Evolutionary conservation across 805 yeast genomes (phyloP).

Genomic region (Wickerhamomyces bisporus): DNA sequence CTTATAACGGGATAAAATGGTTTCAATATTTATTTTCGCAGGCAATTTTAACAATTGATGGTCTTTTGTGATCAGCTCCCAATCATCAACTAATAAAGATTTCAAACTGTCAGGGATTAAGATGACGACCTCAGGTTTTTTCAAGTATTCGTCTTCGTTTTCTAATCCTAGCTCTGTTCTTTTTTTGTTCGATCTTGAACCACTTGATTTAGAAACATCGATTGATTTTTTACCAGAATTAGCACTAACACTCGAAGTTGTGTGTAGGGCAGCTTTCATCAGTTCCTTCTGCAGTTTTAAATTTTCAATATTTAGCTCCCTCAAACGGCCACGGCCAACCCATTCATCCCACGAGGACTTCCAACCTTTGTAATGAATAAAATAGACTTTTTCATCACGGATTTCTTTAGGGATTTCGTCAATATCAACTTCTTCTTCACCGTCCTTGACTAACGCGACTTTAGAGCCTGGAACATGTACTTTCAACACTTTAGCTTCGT

Average conservation of each 20-base stretch:
- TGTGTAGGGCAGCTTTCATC: conserved; percentile 39
- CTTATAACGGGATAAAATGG: conserved; percentile 50
- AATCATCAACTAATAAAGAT: conserved; percentile 76
- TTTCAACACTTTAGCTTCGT: conserved; percentile 78
- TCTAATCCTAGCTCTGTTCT: conserved; percentile 28
- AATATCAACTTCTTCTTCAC: conserved; percentile 26
- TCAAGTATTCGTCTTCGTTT: conserved; percentile 20
- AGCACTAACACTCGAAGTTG: conserved; percentile 19
- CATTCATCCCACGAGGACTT: conserved; percentile 95
- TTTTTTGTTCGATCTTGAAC: conserved; percentile 22
- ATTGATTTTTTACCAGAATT: conserved; percentile 11
- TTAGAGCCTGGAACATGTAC: conserved; percentile 50
- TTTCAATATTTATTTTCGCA: conserved; percentile 44
- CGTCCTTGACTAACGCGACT: conserved; percentile 36
- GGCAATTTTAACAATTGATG: conserved; percentile 68
- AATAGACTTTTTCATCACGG: conserved; percentile 41
- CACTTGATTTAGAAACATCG: conserved; percentile 11
- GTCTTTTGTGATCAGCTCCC: conserved; percentile 87
- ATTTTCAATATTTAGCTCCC: conserved; percentile 67
- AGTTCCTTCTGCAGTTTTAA: conserved; percentile 56
- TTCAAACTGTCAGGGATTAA: conserved; percentile 64
- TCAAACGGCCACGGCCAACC: conserved; percentile 67
- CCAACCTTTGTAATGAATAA: conserved; percentile 94
- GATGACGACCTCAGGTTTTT: conserved; percentile 40
- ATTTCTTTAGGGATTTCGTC: conserved; percentile 31